Evolutionary conservation across 495 filamentous ascomycete genomes (phyloP).

Genomic region (Viridothelium virens): DNA sequence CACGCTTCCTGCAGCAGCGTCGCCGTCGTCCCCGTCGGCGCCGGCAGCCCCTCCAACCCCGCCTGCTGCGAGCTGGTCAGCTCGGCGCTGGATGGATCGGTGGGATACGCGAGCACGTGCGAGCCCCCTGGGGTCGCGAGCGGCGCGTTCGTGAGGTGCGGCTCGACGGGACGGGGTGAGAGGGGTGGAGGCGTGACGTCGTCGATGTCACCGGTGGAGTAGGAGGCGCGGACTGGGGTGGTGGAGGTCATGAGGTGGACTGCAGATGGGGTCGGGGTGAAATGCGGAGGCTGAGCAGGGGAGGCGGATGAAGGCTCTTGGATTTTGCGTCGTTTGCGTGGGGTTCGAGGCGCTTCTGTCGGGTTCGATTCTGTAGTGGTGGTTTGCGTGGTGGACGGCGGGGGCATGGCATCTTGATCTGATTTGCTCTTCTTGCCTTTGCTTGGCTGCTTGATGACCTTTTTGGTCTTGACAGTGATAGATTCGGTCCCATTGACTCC

Average conservation of each 20-base stretch:
- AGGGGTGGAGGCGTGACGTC: conserved; percentile 39
- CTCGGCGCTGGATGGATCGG: not conserved
- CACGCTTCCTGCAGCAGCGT: conserved; percentile 70
- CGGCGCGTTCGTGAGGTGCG: conserved; percentile 63
- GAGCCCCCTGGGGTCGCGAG: conserved; percentile 74
- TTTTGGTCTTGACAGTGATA: not conserved
- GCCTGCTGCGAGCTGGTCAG: too few species aligned
- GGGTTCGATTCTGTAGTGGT: conserved; percentile 13
- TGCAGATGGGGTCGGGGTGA: conserved; percentile 32
- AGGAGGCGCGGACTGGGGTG: conserved; percentile 18
- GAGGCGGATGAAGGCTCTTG: not conserved
- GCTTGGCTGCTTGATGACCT: conserved; percentile 12
- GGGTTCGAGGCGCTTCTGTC: conserved; percentile 1
- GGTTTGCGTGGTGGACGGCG: not conserved
- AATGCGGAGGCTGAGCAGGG: conserved; percentile 21
- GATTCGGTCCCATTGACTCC: conserved; percentile 5
- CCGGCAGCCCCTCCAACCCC: conserved; percentile 34
- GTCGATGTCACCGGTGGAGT: conserved; percentile 29
- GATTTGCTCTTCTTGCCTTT: conserved; percentile 21
- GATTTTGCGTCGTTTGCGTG: conserved; percentile 13
- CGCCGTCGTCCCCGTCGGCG: conserved; percentile 51
- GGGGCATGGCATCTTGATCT: conserved; percentile 6
- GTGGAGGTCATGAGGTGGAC: conserved; percentile 28
- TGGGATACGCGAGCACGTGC: conserved; percentile 45
- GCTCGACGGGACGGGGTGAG: conserved; percentile 52